A percentile compares a stretch with the other conserved stretches of the same genome.
phyloP scores from a whole-genome alignment of 768 basidiomycete genomes.

The Saitozyma sp. region DNA sequence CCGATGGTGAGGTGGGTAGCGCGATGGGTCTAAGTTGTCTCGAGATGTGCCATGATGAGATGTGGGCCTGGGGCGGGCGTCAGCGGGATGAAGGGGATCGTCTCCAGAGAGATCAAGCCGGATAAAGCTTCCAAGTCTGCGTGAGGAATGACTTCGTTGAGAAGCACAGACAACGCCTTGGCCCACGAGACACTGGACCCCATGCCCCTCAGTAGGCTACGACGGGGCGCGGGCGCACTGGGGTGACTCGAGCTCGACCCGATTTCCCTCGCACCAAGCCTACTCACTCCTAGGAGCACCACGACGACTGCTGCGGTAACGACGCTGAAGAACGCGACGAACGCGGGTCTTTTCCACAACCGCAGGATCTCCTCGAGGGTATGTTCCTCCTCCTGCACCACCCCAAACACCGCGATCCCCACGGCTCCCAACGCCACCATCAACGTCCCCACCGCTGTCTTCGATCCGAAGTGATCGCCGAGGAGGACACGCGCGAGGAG shows the following conservation, averaged over 20 bases:
- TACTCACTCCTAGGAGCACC: constrained; percentile 13
- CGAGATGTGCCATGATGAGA: constrained; percentile 64
- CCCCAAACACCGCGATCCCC: constrained; percentile 86
- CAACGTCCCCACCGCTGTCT: constrained; percentile 81
- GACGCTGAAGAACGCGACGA: constrained; percentile 75
- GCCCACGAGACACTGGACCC: too few relatives aligned
- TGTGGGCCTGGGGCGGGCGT: constrained; percentile 63
- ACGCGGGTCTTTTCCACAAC: constrained; percentile 73
- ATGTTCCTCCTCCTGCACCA: constrained; percentile 83
- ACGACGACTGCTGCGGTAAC: constrained; percentile 59
- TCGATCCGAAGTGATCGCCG: constrained; percentile 79
- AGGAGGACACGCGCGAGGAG: constrained; percentile 82
- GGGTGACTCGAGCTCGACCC: background rate
- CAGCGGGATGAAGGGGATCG: background rate
- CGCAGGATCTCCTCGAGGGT: constrained; percentile 78
- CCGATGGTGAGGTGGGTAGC: background rate
- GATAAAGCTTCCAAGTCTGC: too few relatives aligned
- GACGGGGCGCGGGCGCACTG: too few relatives aligned
- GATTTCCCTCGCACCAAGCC: too few relatives aligned
- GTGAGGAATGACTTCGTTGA: too few relatives aligned
- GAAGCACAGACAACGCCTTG: too few relatives aligned
- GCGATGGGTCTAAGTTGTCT: constrained; percentile 14
- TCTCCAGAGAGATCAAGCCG: too few relatives aligned
- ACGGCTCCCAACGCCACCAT: constrained; percentile 86
- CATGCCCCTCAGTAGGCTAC: background rate